Evolutionary conservation across 2,329 filamentous ascomycete species (phyloP), one percentile per base, ranked within the genome.

Genomic region (Chrysoporthe cubensis): DNA sequence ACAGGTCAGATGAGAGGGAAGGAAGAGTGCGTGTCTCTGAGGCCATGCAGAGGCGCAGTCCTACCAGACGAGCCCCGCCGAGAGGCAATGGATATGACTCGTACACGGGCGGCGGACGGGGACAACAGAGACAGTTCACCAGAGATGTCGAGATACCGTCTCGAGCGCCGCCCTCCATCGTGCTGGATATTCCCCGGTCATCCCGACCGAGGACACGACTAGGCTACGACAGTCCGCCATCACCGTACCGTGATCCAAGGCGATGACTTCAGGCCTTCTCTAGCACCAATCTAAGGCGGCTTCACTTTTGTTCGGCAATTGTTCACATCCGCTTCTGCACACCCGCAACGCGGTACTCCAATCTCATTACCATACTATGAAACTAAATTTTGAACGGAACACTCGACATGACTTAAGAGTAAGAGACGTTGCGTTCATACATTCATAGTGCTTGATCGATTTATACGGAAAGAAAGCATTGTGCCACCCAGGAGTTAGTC

Each of bases 151-250:
- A 67, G 65, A 60, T 66, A 4, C 50, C 56, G 5, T 42, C 65
- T 48, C 60, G 60, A 37, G n/a, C 9, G 3, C 46, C 46, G n/a
- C 13, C 60, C 2, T 52, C 60, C n/a, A 34, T 62, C n/a, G 64
- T 67, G 42, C 50, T 67, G 7, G 65, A 64, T 32, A 46, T 56
- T 26, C 65, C 65, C 8, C 40, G 65, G 7, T 42, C 60, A 2
- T 67, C 65, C 3, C 56, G 60, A 32, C 65, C 65, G 7, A 57
- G 65, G 52, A 67, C 65, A 13, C 60, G 65, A 16, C 58, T 52
- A 42, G 65, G 60, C 21, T 64, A 67, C 18, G 60, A 67, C 11
- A 60, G 54, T 2, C 60, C 65, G 1, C 52, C 60, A 4, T 67
- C 65, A 2, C 65, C 65, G 8, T 59, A 67, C 7, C 44, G 2